Conservation (phyloP, 768 basidiomycete species). For the Leccinum imitatum region DNA sequence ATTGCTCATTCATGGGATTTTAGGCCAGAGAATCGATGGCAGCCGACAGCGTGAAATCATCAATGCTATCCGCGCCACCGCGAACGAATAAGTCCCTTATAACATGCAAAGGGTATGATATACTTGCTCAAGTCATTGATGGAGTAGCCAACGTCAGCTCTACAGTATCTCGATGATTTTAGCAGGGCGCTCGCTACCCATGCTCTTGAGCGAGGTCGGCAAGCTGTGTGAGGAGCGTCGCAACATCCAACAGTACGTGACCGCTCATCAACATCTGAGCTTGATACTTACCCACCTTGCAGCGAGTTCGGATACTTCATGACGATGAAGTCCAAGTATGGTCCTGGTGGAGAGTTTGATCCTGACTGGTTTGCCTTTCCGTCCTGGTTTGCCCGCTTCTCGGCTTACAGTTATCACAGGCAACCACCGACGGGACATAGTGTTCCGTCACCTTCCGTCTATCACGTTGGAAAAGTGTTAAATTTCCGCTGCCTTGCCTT, state of each 20-base stretch:
- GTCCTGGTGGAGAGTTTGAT: conserved; percentile 84
- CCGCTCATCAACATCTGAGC: not conserved
- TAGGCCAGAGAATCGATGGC: conserved; percentile 70
- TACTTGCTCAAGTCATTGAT: conserved; percentile 3
- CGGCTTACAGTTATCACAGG: conserved; percentile 28
- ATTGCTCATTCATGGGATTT: conserved; percentile 12
- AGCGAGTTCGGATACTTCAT: conserved; percentile 78
- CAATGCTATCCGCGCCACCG: conserved; percentile 65
- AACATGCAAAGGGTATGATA: conserved; percentile 68
- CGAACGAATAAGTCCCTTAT: conserved; percentile 75
- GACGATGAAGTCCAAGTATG: conserved; percentile 70
- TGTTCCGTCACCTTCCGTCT: conserved; percentile 33
- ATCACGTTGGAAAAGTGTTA: conserved; percentile 1
- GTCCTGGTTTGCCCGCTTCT: not conserved
- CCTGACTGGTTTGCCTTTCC: conserved; percentile 60
- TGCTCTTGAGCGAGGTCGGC: conserved; percentile 81
- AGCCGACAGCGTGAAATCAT: conserved; percentile 63
- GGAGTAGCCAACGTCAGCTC: not conserved
- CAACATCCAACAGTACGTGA: conserved; percentile 70
- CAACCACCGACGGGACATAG: conserved; percentile 43
- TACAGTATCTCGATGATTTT: conserved; percentile 82
- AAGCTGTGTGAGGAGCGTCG: conserved; percentile 79
- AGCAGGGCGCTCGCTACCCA: conserved; percentile 75
- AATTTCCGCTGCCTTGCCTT: no score
- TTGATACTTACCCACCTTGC: conserved; percentile 7